A percentile compares a stretch with the other conserved stretches of the same genome.
Evolutionary conservation across 164 flowering plant genomes (phyloP).

Genomic region (Macadamia tetraphylla): DNA sequence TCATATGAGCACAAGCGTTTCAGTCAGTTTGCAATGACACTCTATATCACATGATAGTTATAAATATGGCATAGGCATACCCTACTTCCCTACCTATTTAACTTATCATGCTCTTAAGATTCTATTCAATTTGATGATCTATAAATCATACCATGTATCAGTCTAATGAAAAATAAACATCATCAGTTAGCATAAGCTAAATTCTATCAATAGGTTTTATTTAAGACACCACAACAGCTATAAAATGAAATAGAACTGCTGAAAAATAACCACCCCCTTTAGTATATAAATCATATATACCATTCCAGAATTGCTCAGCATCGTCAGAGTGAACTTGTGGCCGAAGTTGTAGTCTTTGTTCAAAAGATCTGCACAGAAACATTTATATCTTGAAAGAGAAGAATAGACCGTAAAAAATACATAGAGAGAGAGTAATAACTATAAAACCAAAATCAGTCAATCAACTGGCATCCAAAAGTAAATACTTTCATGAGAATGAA

Average conservation of each 20-base stretch:
- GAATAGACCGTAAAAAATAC: not conserved
- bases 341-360: constrained; percentile 68
- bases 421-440: too few species aligned
- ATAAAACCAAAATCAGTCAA: not conserved
- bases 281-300: constrained; percentile 28
- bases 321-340: constrained; percentile 50
- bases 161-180: too few species aligned
- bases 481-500: not conserved
- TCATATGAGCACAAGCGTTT: too few species aligned
- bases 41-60: too few species aligned
- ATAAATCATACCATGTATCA: too few species aligned
- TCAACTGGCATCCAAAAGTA: constrained; percentile 1
- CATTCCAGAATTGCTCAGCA: constrained; percentile 50
- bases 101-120: too few species aligned
- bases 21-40: too few species aligned
- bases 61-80: too few species aligned
- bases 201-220: not conserved
- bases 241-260: not conserved
- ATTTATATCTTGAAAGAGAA: not conserved
- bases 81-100: too few species aligned
- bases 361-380: constrained; percentile 53
- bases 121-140: too few species aligned
- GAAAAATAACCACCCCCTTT: not conserved
- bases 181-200: too few species aligned
- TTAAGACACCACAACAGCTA: not conserved